Evolutionary conservation across 2,329 filamentous ascomycete genomes (phyloP), one percentile per base, ranked within the genome.

Genomic region (Aspergillus sclerotialis): DNA sequence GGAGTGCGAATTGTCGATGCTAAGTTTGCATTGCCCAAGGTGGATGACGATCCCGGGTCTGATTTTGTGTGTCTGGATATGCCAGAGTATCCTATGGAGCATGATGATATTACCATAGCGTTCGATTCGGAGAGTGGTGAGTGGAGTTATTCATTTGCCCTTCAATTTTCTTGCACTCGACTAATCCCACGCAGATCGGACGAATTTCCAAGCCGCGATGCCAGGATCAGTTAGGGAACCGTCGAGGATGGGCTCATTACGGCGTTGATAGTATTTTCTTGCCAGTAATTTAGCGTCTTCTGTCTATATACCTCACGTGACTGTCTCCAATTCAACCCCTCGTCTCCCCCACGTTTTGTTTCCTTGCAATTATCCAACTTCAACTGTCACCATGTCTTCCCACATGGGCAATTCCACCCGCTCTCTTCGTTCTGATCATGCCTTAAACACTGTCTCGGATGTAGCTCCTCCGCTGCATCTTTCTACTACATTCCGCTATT

Each of bases 381-480:
- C 9, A 15, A 47, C 36, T 44, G 40, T 15, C 26, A 31, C 7
- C 16, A 21, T 48, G 37, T 45, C 50, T 28, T 24, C 31, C 25
- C 13, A 15, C 13, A 32, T 26, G 11, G 17, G 17, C n/a, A 11
- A 9, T 12, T 25, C 28, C 11, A 33, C 31, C 12, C 31, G 17
- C 7, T 76, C 82, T 14, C 69, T 94, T 45, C 88, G 94, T 56
- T 85, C 83, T 42, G 87, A 94, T 53, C 80, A 92, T 64, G 69
- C 70, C 50, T 73, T 90, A 50, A 84, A 85, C 59, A 64, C 70
- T 24, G 76, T 84, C 48, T 73, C 78, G 30, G 87, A 92, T 53
- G 82, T 96, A 37, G 88, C 90, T 6, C 89, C 90, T 33, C 79
- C 89, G 4, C 73, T 96, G 54, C 90, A 96, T 59, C 77, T 93